Conservation (phyloP, 2,329 filamentous ascomycete genomes). For the Neophaeococcomyces mojaviensis region DNA sequence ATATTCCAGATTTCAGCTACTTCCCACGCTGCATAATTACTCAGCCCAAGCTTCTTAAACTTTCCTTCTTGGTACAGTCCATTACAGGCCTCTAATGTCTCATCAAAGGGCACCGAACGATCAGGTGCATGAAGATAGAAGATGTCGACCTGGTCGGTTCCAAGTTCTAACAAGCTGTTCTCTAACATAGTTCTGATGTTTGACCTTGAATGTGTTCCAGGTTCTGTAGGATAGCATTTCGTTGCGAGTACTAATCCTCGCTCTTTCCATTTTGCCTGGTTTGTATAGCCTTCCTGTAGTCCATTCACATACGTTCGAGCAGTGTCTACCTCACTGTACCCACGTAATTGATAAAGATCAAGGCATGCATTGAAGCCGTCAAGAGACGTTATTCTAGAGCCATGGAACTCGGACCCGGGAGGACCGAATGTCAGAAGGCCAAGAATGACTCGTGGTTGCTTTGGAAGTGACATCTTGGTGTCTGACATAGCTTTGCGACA, state of each 20-base stretch:
- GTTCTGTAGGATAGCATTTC: constrained; percentile 60
- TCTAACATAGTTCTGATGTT: constrained; percentile 60
- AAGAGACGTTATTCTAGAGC: constrained; percentile 65
- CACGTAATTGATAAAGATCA: constrained; percentile 67
- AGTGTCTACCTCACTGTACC: constrained; percentile 80
- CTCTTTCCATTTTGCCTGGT: constrained; percentile 68
- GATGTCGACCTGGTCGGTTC: constrained; percentile 67
- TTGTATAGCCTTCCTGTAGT: constrained; percentile 71
- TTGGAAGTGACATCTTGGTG: too few relatives aligned
- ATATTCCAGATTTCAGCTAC: constrained; percentile 76
- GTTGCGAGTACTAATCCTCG: constrained; percentile 71
- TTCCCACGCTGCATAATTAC: constrained; percentile 80
- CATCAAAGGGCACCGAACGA: constrained; percentile 63
- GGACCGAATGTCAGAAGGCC: constrained; percentile 82
- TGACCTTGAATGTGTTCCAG: constrained; percentile 56
- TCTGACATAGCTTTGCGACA: too few relatives aligned
- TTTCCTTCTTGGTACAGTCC: constrained; percentile 79
- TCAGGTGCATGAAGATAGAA: constrained; percentile 68
- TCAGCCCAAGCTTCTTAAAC: constrained; percentile 71
- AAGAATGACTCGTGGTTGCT: constrained; percentile 65
- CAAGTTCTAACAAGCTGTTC: constrained; percentile 62
- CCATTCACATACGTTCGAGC: constrained; percentile 66
- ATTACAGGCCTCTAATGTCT: constrained; percentile 70
- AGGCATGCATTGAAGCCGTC: constrained; percentile 63
- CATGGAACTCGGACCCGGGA: constrained; percentile 41